Evolutionary conservation across 2,329 filamentous ascomycete species (phyloP).

Genomic region (Lasiodiplodia gonubiensis): DNA sequence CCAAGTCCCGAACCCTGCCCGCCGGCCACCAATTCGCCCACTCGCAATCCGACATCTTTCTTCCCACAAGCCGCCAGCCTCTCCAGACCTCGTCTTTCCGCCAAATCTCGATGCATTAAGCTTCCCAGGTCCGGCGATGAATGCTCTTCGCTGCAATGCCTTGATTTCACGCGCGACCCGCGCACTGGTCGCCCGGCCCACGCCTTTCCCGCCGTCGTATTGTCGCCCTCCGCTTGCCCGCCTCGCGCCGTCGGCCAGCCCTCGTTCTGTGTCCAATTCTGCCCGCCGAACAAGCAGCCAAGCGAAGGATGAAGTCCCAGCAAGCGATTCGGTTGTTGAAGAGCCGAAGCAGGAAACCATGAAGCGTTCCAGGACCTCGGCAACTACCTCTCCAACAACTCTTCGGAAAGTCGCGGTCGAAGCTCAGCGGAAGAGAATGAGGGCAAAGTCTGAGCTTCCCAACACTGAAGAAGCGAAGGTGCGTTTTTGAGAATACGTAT

Average conservation of each 20-base stretch:
- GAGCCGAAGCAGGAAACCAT: constrained; percentile 4
- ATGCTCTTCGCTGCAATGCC: constrained; percentile 33
- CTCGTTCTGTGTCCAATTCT: constrained; percentile 8
- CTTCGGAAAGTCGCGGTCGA: constrained; percentile 85
- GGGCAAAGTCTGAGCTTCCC: constrained; percentile 47
- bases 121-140: constrained; percentile 36
- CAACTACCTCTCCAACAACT: constrained; percentile 64
- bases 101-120: not conserved
- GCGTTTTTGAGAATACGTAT: not conserved
- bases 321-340: not conserved
- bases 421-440: constrained; percentile 66
- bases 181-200: constrained; percentile 15
- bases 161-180: constrained; percentile 31
- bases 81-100: constrained; percentile 6
- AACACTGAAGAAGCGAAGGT: constrained; percentile 40
- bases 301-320: not conserved
- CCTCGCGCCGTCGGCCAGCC: not conserved
- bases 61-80: not conserved
- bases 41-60: not conserved
- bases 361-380: constrained; percentile 29
- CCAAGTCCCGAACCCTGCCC: constrained; percentile 11
- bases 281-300: not conserved
- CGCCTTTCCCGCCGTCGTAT: not conserved
- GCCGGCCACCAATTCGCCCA: not conserved
- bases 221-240: not conserved